Evolutionary conservation across 2,329 filamentous ascomycete species (phyloP).

Genomic region (Pyrenophora seminiperda): DNA sequence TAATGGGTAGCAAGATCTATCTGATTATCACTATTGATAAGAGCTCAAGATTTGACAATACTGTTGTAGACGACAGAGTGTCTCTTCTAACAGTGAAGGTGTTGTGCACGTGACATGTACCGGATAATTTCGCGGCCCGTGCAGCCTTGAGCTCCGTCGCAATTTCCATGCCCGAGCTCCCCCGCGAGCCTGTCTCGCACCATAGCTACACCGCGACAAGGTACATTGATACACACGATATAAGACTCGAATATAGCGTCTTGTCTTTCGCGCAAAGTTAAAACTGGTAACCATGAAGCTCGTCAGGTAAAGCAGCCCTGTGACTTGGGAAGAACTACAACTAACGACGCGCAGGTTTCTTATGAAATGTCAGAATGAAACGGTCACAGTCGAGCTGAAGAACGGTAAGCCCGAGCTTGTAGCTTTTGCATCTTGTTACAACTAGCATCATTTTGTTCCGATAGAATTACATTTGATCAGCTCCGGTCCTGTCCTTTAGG

Average conservation of each 20-base stretch:
- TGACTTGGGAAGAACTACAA: conserved; percentile 1
- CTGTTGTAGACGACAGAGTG: no score
- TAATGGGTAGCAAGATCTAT: no score
- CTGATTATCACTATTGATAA: no score
- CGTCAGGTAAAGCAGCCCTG: conserved; percentile 34
- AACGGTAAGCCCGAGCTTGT: conserved; percentile 69
- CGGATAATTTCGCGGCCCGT: conserved; percentile 22
- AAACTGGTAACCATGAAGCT: conserved; percentile 42
- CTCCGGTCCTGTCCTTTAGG: neutral
- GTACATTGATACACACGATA: neutral
- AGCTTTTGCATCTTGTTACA: no score
- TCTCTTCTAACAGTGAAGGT: neutral
- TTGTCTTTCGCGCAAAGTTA: neutral
- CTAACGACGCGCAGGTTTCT: conserved; percentile 71
- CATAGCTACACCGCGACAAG: conserved; percentile 16
- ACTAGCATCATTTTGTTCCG: no score
- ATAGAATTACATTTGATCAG: no score
- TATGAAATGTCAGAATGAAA: conserved; percentile 99
- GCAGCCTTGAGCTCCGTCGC: conserved; percentile 29
- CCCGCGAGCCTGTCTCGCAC: conserved; percentile 27
- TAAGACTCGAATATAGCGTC: neutral
- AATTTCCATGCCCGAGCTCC: conserved; percentile 31
- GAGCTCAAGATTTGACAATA: no score
- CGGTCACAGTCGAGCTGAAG: conserved; percentile 97
- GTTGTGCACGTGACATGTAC: conserved; percentile 13